phyloP scores from a whole-genome alignment of 73 alveolate species.

The Paramecium tetraurelia region DNA sequence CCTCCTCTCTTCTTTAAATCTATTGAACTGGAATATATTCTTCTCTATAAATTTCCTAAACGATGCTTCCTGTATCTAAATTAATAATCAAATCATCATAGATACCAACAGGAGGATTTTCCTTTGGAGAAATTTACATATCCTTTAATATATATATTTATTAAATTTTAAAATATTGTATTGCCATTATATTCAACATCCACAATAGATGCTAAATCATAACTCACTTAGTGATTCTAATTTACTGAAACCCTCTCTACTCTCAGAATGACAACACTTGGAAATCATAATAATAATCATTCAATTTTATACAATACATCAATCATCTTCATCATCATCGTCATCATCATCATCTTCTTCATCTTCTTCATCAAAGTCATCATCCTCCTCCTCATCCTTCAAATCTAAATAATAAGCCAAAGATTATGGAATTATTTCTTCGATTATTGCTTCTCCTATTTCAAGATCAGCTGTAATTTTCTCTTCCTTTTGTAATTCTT shows the following conservation, averaged over 20 bases:
- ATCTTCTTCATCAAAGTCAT: background rate
- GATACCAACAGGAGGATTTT: background rate
- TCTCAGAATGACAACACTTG: no score
- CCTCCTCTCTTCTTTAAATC: background rate
- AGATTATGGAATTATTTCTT: constrained; percentile 86
- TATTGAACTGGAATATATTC: background rate
- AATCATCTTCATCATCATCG: background rate
- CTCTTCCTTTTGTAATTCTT: constrained; percentile 72
- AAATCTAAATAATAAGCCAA: constrained; percentile 91
- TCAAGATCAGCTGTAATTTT: background rate
- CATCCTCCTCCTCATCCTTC: background rate
- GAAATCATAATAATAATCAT: background rate
- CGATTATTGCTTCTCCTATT: constrained; percentile 4
- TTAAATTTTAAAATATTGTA: background rate
- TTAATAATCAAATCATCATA: background rate
- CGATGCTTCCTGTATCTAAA: background rate
- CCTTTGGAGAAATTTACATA: background rate
- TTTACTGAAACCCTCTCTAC: background rate
- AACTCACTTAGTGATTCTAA: background rate
- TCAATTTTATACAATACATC: background rate
- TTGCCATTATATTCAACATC: background rate
- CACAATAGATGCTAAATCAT: background rate
- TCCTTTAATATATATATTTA: background rate
- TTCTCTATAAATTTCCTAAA: background rate
- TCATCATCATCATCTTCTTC: constrained; percentile 25